Evolutionary conservation across 352 stramenopile genomes (phyloP), one percentile per base, ranked within the genome.

Genomic region (Phytophthora syringae): DNA sequence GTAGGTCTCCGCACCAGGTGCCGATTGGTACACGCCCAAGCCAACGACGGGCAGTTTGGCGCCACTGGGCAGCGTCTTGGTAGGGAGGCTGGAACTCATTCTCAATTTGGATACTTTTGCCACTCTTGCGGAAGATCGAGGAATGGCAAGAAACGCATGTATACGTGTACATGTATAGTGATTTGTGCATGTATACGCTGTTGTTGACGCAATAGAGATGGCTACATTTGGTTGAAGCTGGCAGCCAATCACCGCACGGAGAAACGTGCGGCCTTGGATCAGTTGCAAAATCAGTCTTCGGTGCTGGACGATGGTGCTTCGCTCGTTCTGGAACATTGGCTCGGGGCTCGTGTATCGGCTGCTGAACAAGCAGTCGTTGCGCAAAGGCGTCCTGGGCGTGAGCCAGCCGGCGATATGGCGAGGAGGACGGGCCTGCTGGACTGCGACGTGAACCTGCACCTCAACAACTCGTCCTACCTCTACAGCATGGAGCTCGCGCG

Each of bases 401-500:
- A 69, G 60, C 22, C 88, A 90, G 50, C 81, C 86, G 15, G 74
- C 84, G 0, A 73, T 95, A 24, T 95, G 84, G 82, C 82, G 74
- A 25, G 83, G 9, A 80, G 86, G 12, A 70, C 79, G 5, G 84
- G 84, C 0, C 63, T 94, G 18, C 66, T 94, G 16, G 88, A 96
- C 68, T 89, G 84, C 37, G 88, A 95, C 59, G 58, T 95, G 63
- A 95, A 95, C 51, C n/a, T 93, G 44, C 88, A 96, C 57, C 67
- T 95, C 7, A 96, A 96, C 79, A 96, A 96, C 60, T 70, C 88
- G 5, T 80, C 82, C 6, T 95, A 90, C 50, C 63, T 95, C 40
- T 95, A 88, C 78, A 85, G 74, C 62, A 93, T 89, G 76, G 88
- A 96, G 66, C 84, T 96, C 22, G 88, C 88, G 30, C 86, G 88